Evolutionary conservation across 2,329 filamentous ascomycete species (phyloP), one percentile per base, ranked within the genome.

Genomic region (Capronia coronata): DNA sequence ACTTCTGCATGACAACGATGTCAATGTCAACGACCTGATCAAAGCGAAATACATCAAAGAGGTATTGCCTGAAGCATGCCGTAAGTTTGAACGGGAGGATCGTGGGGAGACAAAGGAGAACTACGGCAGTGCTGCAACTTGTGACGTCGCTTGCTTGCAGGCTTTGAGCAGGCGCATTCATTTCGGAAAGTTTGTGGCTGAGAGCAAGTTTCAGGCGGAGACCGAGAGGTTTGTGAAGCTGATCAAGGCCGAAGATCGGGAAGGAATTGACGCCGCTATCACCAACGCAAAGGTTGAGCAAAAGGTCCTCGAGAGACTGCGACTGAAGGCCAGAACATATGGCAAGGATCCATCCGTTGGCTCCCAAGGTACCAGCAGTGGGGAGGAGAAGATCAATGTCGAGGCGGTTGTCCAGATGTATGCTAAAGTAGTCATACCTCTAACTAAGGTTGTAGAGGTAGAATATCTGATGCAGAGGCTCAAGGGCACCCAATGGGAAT

Each of bases 361-460:
- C 4, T 27, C 43, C 56, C 71, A 52, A n/a, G 60, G 73, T 10
- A 37, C 34, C 13, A 72, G 72, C 37, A 64, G 68, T 34, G 62
- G 64, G 30, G 67, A 68, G 7, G 70, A 62, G 57, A 97, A 97
- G 77, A 94, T 98, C 63, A 83, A 97, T 64, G 87, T 86, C 2
- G 88, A 97, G 53, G 90, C 90, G 1, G 88, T 95, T 19, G 87
- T 94, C 44, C 76, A 78, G 56, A 91, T 94, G 84, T 95, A 95
- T 71, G 68, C 82, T 76, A 80, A 95, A 67, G 87, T 86, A 70
- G 90, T 98, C 53, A 98, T 98, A 61, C 93, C 93, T 0, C 70
- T 97, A 67, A 98, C 93, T n/a, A 98, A 98, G 69, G 85, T 89
- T 57, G 91, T 98, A 34, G 93, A 98, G 74, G 89, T 98, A 8